phyloP scores from a whole-genome alignment of 305 asterid species.

The Fraxinus xanthoxyloides region DNA sequence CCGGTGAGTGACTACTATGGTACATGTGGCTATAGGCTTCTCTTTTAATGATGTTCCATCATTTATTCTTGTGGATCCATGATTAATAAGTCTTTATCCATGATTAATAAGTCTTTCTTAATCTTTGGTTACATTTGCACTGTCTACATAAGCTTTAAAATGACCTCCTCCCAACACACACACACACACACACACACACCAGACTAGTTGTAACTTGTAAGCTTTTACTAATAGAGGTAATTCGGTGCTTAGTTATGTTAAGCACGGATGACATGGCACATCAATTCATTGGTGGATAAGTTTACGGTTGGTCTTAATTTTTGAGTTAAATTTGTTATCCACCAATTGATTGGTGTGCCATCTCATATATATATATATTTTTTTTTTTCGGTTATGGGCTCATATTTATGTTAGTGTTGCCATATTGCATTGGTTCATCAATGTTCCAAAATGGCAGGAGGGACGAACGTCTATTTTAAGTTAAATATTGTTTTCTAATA shows the following conservation, averaged over 20 bases:
- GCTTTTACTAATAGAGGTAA: not conserved
- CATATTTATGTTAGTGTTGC: not conserved
- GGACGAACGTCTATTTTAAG: not conserved
- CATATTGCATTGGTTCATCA: not conserved
- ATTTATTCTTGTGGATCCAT: not conserved
- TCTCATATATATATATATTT: no score
- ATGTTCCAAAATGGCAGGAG: not conserved
- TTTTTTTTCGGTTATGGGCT: not conserved
- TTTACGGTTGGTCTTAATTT: not conserved
- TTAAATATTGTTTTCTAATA: not conserved
- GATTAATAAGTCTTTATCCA: not conserved
- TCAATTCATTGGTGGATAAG: not conserved
- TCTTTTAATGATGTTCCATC: not conserved
- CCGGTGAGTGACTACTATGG: slow-evolving; percentile 39
- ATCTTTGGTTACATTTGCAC: not conserved
- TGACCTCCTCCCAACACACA: not conserved
- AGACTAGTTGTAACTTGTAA: not conserved
- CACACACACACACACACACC: not conserved
- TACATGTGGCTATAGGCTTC: not conserved
- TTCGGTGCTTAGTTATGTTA: not conserved
- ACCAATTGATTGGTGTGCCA: not conserved
- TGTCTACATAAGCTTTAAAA: not conserved
- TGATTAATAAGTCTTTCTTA: slow-evolving; percentile 3
- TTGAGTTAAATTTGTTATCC: not conserved
- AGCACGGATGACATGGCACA: not conserved